A percentile compares a stretch with the other conserved stretches of the same genome.
Evolutionary conservation across 768 basidiomycete genomes (phyloP).

Genomic region (Russula brevipes): DNA sequence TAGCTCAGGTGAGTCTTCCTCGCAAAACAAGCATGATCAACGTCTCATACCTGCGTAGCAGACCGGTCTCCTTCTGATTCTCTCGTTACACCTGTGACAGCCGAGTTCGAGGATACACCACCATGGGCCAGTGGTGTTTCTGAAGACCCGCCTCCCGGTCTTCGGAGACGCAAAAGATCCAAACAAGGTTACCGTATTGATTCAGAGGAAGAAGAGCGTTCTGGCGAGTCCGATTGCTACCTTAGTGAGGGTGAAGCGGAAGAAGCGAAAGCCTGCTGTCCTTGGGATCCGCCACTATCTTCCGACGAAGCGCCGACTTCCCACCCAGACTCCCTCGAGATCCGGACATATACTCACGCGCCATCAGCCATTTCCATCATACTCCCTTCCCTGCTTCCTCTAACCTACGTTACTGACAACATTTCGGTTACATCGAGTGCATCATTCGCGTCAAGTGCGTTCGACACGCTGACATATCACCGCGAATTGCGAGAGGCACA

Average conservation of each 20-base stretch:
- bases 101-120: slow-evolving; percentile 1
- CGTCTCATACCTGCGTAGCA: neutral
- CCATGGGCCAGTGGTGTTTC: slow-evolving; percentile 14
- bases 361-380: slow-evolving; percentile 14
- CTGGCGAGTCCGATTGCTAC: slow-evolving; percentile 40
- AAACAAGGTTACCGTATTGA: slow-evolving; percentile 18
- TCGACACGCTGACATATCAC: slow-evolving; percentile 54
- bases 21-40: neutral
- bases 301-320: slow-evolving; percentile 9
- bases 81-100: slow-evolving; percentile 16
- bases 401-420: slow-evolving; percentile 32
- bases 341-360: neutral
- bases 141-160: slow-evolving; percentile 9
- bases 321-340: slow-evolving; percentile 21
- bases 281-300: slow-evolving; percentile 8
- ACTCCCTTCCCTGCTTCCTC: slow-evolving; percentile 22
- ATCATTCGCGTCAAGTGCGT: slow-evolving; percentile 34
- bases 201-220: slow-evolving; percentile 21
- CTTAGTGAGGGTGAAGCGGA: slow-evolving; percentile 29
- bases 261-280: slow-evolving; percentile 17
- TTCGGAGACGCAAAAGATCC: slow-evolving; percentile 18
- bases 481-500: slow-evolving; percentile 46
- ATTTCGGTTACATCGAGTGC: slow-evolving; percentile 32
- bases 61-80: slow-evolving; percentile 23
- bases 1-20: slow-evolving; percentile 13